Evolutionary conservation across 176 grass and related monocot species (phyloP), one percentile per base, ranked within the genome.

Genomic region (barley (Hordeum vulgare)): DNA sequence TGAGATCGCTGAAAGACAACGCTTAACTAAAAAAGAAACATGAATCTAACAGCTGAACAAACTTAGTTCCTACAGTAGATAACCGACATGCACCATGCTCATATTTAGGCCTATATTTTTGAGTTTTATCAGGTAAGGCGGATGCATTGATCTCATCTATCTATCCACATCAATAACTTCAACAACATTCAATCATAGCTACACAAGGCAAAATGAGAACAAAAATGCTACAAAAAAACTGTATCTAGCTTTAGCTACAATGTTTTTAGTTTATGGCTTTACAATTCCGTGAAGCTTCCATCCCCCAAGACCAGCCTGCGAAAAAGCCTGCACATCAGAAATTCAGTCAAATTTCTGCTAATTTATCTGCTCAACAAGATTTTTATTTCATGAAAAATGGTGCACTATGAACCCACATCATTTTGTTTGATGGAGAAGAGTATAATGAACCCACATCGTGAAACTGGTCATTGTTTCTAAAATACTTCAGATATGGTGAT

Each of bases 221-320:
- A 74, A 37, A 25, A 75, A 17, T 70, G 61, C 89, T 89, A 89
- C 75, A 78, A 91, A 91, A 91, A 89, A 91, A 89, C 51, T 86
- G 41, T 25, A 89, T 51, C 81, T 86, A 75, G 21, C 17, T 27
- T 31, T 80, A 81, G 51, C 63, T 66, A 78, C 70, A 69, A 56
- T 53, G 75, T 67, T 75, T 83, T 28, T 23, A 23, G n/a, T 71
- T 84, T 84, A 92, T 78, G 96, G 96, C 77, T 93, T 98, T 76
- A 98, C 87, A 74, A 98, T 87, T 31, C 90, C 96, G 71, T 88
- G 77, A 49, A 98, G 89, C 81, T 95, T 98, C 96, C 96, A 98
- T 17, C 96, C 96, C 62, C 93, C 96, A 44, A 91, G 87, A 40
- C 96, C 96, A 64, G 93, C 96, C 39, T 74, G 62, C 17, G 89